Conservation (phyloP, 495 filamentous ascomycete genomes). For the Penicillium pancosmium region DNA sequence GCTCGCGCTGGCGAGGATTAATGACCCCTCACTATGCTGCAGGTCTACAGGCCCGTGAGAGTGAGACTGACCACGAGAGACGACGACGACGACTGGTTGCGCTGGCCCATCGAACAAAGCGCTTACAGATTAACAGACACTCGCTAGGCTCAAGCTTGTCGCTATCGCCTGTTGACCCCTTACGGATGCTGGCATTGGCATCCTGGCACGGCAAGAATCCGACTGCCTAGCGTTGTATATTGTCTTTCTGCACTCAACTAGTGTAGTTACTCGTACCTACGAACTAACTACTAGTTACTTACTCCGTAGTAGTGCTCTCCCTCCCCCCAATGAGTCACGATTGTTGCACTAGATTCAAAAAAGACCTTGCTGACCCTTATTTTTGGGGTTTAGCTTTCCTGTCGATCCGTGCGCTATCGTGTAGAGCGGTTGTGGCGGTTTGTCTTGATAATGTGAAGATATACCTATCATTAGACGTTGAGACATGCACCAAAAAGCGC, state of each 20-base stretch:
- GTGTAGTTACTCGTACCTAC: too few relatives aligned
- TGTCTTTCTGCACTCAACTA: neutral
- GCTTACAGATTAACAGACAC: neutral
- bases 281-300: too few relatives aligned
- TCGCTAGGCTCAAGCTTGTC: neutral
- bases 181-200: neutral
- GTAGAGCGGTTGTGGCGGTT: slow-evolving; percentile 23
- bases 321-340: neutral
- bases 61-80: neutral
- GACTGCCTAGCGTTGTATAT: slow-evolving; percentile 1
- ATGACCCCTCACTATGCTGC: neutral
- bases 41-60: neutral
- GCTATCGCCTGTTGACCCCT: neutral
- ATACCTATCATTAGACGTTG: slow-evolving; percentile 1
- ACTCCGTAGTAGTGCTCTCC: neutral
- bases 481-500: neutral
- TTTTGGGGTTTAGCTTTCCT: slow-evolving; percentile 1
- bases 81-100: neutral
- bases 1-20: neutral
- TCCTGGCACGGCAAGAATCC: slow-evolving; percentile 2
- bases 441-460: slow-evolving; percentile 8
- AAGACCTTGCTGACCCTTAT: slow-evolving; percentile 11
- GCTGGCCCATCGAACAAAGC: neutral
- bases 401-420: slow-evolving; percentile 25
- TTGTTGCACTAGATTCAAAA: slow-evolving; percentile 5